Conservation (phyloP, 768 basidiomycete species). For the Rhodotorula taiwanensis region DNA sequence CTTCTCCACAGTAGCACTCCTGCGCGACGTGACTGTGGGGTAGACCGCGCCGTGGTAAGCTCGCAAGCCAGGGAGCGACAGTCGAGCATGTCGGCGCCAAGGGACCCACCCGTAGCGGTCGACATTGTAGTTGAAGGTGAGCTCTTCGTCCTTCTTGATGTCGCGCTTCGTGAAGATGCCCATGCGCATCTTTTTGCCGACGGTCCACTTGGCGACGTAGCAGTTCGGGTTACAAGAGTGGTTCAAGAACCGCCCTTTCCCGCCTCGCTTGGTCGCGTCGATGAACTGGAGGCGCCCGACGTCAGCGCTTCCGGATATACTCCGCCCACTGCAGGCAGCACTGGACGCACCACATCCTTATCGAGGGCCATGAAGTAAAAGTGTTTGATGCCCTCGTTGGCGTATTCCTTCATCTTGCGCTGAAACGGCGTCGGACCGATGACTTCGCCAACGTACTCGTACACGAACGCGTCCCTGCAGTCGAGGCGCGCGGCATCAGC, state of each 20-base stretch:
- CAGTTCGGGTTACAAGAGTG: constrained; percentile 97
- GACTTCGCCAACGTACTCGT: constrained; percentile 97
- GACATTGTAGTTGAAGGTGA: constrained; percentile 99
- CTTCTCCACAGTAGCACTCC: constrained; percentile 87
- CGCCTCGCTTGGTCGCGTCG: constrained; percentile 94
- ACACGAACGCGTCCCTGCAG: constrained; percentile 81
- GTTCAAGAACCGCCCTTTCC: constrained; percentile 94
- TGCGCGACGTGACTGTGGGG: constrained; percentile 78
- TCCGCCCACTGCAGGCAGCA: not conserved
- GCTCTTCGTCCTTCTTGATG: constrained; percentile 71
- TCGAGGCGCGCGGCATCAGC: not conserved
- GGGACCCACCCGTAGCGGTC: constrained; percentile 86
- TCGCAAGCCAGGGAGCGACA: not conserved
- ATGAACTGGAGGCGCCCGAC: constrained; percentile 60
- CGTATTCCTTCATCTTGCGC: constrained; percentile 91
- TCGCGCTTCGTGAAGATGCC: constrained; percentile 64
- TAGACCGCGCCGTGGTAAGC: no score
- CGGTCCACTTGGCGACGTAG: constrained; percentile 96
- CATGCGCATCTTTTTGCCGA: constrained; percentile 84
- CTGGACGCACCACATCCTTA: constrained; percentile 75
- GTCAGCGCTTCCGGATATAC: no score
- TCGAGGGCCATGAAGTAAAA: constrained; percentile 99
- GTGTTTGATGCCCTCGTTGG: constrained; percentile 82
- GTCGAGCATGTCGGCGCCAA: no score
- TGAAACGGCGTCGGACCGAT: constrained; percentile 78